Base-by-base conservation (phyloP, 495 filamentous ascomycete species). In the Trichocladium antarcticum region DNA sequence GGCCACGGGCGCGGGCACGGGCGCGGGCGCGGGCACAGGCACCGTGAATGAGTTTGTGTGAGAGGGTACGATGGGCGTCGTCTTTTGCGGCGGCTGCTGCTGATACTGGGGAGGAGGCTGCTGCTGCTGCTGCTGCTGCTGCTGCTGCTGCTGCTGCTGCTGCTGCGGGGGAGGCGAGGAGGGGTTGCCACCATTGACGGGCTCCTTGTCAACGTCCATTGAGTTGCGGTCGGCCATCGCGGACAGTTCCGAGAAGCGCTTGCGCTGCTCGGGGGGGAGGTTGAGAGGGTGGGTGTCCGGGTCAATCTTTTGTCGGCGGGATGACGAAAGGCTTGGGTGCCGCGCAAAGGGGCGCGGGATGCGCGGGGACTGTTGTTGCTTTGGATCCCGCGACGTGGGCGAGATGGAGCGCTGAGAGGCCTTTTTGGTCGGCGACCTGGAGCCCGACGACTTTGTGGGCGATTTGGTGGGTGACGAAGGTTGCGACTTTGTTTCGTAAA, bases 151-250 rank as follows among this genome's bases (percentile, higher is more conserved):
- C 29, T 56, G 63, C 34, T 41, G 50, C 47, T 57, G 64, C 40
- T 40, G 43, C 54, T 58, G 64, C 44, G 55, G 58, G 7, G 64
- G 43, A 53, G 70, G 68, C 37, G 75, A 64, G 37, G 77, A 64
- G 50, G 68, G 60, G 51, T 65, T 58, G 48, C 56, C 61, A 57
- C 68, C 65, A 55, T 69, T 71, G 41, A 72, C 72, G 57, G 70
- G 70, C 46, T 87, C 85, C 50, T 74, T 74, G 62, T 95, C 89
- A 53, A 88, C 67, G 49, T 95, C 87, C 86, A 94, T 94, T 36
- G 68, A 80, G 53, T 68, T 79, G 51, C 83, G 80, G 42, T 71
- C 75, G 63, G 75, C 79, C 61, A 78, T 78, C 55, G 79, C 82
- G 67, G 84, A 79, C 44, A 81, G 79, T 42, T 83, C 85, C 36